phyloP scores from a whole-genome alignment of 2,329 filamentous ascomycete species.

The Celoporthe dispersa region DNA sequence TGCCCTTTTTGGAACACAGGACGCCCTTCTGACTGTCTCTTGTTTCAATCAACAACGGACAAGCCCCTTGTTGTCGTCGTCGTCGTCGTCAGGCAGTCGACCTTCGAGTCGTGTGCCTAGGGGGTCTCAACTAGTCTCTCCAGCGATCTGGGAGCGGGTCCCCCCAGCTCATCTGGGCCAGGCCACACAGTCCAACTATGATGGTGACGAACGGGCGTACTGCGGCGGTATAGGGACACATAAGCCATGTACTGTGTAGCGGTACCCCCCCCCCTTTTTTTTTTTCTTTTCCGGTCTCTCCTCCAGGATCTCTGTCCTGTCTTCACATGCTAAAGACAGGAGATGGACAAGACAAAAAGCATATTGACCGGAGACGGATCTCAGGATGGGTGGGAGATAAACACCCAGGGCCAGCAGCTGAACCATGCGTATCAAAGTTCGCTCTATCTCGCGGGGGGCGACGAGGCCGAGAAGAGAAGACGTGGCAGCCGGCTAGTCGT shows the following conservation, averaged over 20 bases:
- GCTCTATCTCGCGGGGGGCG: background rate
- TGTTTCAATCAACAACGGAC: background rate
- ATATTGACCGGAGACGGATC: background rate
- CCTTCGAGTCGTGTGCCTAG: background rate
- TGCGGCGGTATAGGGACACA: background rate
- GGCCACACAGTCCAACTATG: background rate
- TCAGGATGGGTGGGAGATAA: background rate
- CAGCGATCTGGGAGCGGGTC: too few species aligned
- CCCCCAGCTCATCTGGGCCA: background rate
- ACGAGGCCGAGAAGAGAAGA: background rate
- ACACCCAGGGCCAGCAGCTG: background rate
- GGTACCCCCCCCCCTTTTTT: background rate
- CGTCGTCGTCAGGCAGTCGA: background rate
- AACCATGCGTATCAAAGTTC: constrained; percentile 10
- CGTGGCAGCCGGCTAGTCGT: constrained; percentile 16
- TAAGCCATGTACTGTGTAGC: background rate
- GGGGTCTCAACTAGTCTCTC: background rate
- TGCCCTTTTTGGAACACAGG: background rate
- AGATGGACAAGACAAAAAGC: background rate
- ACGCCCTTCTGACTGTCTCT: background rate
- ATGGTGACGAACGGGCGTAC: background rate
- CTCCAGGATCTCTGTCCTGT: background rate
- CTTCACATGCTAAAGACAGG: constrained; percentile 1
- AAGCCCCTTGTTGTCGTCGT: too few species aligned
- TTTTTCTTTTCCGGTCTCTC: background rate